A percentile compares a stretch with the other conserved stretches of the same genome.
Conservation (phyloP, 2,329 filamentous ascomycete species). For the Domatiomyces globalis region DNA sequence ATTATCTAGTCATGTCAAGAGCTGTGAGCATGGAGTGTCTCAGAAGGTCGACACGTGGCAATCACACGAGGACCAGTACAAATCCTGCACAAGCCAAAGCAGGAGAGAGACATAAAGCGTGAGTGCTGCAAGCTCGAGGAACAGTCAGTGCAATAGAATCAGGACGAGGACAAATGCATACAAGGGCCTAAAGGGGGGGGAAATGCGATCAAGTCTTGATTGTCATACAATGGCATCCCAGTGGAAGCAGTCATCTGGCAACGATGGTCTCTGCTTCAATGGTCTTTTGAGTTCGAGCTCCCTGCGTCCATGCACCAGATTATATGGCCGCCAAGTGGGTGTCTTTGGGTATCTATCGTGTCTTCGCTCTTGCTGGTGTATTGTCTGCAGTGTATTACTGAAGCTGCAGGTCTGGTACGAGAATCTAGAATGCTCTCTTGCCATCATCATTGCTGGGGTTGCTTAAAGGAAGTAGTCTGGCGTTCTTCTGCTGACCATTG, state of each 20-base stretch:
- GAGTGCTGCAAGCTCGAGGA: too few relatives aligned
- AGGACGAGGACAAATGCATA: too few relatives aligned
- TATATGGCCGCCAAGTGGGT: not conserved
- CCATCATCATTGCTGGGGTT: not conserved
- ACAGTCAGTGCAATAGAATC: too few relatives aligned
- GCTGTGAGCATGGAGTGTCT: too few relatives aligned
- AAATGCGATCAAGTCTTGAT: not conserved
- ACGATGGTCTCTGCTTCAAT: not conserved
- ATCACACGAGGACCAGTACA: too few relatives aligned
- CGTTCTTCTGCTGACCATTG: conserved; percentile 94
- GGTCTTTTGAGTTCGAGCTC: not conserved
- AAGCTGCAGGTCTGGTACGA: not conserved
- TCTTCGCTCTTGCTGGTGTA: not conserved
- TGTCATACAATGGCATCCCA: not conserved
- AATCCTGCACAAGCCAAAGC: too few relatives aligned
- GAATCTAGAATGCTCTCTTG: not conserved
- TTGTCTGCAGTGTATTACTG: not conserved
- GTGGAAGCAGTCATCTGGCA: not conserved
- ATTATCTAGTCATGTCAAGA: too few relatives aligned
- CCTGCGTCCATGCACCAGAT: not conserved
- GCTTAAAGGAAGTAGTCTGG: conserved; percentile 91
- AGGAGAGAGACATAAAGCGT: too few relatives aligned
- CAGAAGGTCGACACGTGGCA: too few relatives aligned
- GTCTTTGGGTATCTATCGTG: not conserved
- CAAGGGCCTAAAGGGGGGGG: too few relatives aligned